These are phyloP conservation scores for Biancaea sappan DNA, from an alignment of 306 rosid genomes.

Conservation along the genomic window DNA sequence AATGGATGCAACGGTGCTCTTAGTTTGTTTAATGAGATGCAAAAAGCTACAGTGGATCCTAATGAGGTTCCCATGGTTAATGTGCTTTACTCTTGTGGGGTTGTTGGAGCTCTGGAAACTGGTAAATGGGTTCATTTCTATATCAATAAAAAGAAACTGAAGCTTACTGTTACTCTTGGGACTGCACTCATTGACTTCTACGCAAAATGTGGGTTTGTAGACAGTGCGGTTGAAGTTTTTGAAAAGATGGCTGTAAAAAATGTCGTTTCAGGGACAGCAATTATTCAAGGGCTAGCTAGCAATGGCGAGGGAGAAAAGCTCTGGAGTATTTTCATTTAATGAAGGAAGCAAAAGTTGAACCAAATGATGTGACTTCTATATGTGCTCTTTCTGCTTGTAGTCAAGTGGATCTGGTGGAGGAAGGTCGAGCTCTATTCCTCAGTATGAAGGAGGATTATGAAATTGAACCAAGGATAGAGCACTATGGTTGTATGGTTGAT, in stretches of 20 bases:
- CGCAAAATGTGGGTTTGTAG: conserved; percentile 60
- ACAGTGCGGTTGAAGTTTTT: conserved; percentile 56
- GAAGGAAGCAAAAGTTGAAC: conserved; percentile 48
- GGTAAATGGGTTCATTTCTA: conserved; percentile 73
- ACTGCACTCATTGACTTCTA: conserved; percentile 67
- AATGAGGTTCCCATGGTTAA: conserved; percentile 74
- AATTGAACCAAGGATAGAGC: conserved; percentile 61
- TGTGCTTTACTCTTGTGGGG: conserved; percentile 58
- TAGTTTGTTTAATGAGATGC: conserved; percentile 61
- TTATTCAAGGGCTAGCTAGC: conserved; percentile 68
- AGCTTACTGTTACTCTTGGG: conserved; percentile 64
- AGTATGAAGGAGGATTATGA: conserved; percentile 52
- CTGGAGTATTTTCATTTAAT: conserved; percentile 51
- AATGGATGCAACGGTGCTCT: conserved; percentile 62
- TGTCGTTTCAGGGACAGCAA: conserved; percentile 60
- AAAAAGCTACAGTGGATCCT: conserved; percentile 51
- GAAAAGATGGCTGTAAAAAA: conserved; percentile 44
- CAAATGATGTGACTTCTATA: conserved; percentile 62
- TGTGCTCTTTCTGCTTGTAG: conserved; percentile 60
- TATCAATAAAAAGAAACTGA: conserved; percentile 56
- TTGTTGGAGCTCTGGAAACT: conserved; percentile 63
- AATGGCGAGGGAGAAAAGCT: conserved; percentile 57
- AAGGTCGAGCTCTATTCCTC: conserved; percentile 52
- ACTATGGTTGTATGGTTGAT: conserved; percentile 77
- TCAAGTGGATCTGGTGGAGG: conserved; percentile 58